Conservation (phyloP, 176 grass and related monocot genomes). For the Pontederia paniculata region DNA sequence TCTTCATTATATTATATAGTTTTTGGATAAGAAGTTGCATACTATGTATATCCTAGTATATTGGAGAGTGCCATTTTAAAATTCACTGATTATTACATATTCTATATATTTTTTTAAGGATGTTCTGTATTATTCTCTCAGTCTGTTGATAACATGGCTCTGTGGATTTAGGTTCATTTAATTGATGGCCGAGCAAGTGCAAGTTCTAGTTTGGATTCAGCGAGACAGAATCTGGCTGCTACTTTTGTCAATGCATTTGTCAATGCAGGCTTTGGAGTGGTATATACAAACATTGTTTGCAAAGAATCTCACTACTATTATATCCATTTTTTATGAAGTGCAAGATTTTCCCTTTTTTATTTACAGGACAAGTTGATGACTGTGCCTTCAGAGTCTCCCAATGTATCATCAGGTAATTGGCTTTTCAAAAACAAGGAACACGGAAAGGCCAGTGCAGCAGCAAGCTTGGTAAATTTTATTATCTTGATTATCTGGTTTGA, state of each 20-base stretch:
- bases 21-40: too few relatives aligned
- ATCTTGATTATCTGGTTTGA: background rate
- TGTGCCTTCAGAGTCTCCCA: slow-evolving; percentile 61
- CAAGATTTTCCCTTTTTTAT: slow-evolving; percentile 9
- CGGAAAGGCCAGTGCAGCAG: slow-evolving; percentile 85
- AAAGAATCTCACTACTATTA: slow-evolving; percentile 9
- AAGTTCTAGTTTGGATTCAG: slow-evolving; percentile 93
- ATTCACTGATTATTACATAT: too few relatives aligned
- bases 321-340: slow-evolving; percentile 5
- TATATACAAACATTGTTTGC: slow-evolving; percentile 17
- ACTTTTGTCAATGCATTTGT: slow-evolving; percentile 99
- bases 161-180: slow-evolving; percentile 62
- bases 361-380: slow-evolving; percentile 98
- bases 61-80: background rate
- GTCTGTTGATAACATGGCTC: background rate
- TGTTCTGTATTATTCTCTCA: background rate
- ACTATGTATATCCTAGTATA: background rate
- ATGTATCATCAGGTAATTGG: slow-evolving; percentile 76
- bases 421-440: slow-evolving; percentile 99
- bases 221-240: slow-evolving; percentile 86
- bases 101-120: too few relatives aligned
- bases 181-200: slow-evolving; percentile 87
- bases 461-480: slow-evolving; percentile 61
- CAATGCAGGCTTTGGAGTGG: slow-evolving; percentile 98
- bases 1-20: too few relatives aligned